Conservation (phyloP, 2,329 filamentous ascomycete species). For the Phyllosticta citrichinensis region DNA sequence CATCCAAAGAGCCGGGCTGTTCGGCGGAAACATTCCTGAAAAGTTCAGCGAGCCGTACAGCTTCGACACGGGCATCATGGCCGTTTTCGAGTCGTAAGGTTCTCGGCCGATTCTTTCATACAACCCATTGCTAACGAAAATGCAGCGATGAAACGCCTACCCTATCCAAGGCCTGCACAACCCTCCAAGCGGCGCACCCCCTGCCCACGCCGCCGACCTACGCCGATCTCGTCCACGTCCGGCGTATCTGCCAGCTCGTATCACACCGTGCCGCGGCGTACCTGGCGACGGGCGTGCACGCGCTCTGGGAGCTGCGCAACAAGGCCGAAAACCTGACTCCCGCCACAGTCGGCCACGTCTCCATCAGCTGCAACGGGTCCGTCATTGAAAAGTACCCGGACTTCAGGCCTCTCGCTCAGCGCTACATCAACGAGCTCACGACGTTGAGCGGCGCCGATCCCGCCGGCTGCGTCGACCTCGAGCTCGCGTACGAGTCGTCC, state of each 20-base stretch:
- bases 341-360: slow-evolving; percentile 26
- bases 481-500: slow-evolving; percentile 63
- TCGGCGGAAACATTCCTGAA: slow-evolving; percentile 47
- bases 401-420: slow-evolving; percentile 54
- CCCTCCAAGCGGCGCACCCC: slow-evolving; percentile 44
- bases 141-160: slow-evolving; percentile 30
- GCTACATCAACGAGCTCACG: slow-evolving; percentile 50
- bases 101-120: background rate
- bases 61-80: slow-evolving; percentile 49
- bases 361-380: slow-evolving; percentile 67
- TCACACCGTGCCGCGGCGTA: slow-evolving; percentile 51
- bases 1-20: slow-evolving; percentile 44
- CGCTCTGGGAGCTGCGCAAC: slow-evolving; percentile 48
- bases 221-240: slow-evolving; percentile 46
- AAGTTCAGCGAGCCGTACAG: slow-evolving; percentile 47
- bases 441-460: slow-evolving; percentile 26
- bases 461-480: slow-evolving; percentile 40
- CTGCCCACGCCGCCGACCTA: slow-evolving; percentile 35
- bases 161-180: slow-evolving; percentile 30
- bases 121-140: background rate
- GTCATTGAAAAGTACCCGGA: slow-evolving; percentile 70
- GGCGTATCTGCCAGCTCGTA: slow-evolving; percentile 42
- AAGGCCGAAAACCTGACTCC: slow-evolving; percentile 36
- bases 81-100: slow-evolving; percentile 41
- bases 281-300: slow-evolving; percentile 53